Conservation (phyloP, 2,329 filamentous ascomycete genomes). For the Penicillium occitanis region DNA sequence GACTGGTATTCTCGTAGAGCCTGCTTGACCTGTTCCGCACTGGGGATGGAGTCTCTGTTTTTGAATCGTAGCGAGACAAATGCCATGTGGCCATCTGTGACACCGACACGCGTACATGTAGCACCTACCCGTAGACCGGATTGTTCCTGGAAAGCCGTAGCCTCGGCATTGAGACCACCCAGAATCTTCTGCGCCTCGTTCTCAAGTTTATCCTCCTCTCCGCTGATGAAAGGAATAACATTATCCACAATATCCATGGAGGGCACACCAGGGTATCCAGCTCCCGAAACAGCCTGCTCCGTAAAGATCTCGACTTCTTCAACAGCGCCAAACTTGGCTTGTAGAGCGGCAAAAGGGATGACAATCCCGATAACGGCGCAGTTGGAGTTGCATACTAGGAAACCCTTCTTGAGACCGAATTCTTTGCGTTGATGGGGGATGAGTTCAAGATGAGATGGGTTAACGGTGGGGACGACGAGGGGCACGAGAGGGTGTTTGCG, state of each 20-base stretch:
- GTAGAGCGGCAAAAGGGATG: constrained; percentile 88
- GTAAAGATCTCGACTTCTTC: constrained; percentile 81
- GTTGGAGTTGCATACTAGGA: constrained; percentile 97
- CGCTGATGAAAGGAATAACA: constrained; percentile 87
- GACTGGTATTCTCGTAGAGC: constrained; percentile 78
- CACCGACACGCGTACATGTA: constrained; percentile 90
- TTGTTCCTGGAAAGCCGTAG: constrained; percentile 76
- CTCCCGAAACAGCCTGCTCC: constrained; percentile 90
- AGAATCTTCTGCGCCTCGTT: constrained; percentile 94
- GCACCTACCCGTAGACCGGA: constrained; percentile 73
- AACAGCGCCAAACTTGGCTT: constrained; percentile 78
- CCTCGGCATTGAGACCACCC: constrained; percentile 68
- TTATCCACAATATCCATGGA: constrained; percentile 97
- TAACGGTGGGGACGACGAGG: constrained; percentile 92
- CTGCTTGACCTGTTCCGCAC: constrained; percentile 71
- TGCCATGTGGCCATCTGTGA: constrained; percentile 92
- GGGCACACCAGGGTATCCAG: constrained; percentile 66
- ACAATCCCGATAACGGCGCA: constrained; percentile 96
- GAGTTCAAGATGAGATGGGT: constrained; percentile 80
- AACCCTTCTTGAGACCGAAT: constrained; percentile 74
- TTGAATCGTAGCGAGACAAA: constrained; percentile 85
- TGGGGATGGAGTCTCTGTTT: constrained; percentile 66
- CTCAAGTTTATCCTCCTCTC: constrained; percentile 95
- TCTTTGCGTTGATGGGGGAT: constrained; percentile 83
- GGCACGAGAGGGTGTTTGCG: constrained; percentile 86